phyloP scores from a whole-genome alignment of 179 eudicot species.

The Heliamphora ciliata region DNA sequence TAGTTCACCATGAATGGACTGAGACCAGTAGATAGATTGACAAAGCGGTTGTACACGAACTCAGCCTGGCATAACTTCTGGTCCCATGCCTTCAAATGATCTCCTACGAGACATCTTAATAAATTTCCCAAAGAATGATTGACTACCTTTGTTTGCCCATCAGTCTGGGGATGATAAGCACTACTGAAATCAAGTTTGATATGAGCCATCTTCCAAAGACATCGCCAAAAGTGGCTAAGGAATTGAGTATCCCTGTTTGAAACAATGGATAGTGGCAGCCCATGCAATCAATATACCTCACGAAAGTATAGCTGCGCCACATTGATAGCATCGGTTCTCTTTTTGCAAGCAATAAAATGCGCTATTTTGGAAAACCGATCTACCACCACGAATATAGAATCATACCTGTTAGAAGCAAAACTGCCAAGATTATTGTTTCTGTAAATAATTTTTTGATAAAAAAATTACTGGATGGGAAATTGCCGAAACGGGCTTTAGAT shows the following conservation, averaged over 20 bases:
- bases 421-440: too few relatives aligned
- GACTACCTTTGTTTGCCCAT: background rate
- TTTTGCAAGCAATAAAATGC: slow-evolving; percentile 16
- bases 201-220: background rate
- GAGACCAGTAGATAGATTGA: background rate
- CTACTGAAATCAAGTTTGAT: background rate
- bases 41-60: background rate
- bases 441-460: too few relatives aligned
- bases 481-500: too few relatives aligned
- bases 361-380: slow-evolving; percentile 19
- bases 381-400: slow-evolving; percentile 17
- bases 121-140: background rate
- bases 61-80: background rate
- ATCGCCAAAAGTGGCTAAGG: background rate
- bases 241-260: slow-evolving; percentile 2
- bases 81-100: background rate
- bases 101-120: background rate
- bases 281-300: slow-evolving; percentile 1
- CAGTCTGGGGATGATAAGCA: background rate
- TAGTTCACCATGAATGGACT: too few relatives aligned
- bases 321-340: background rate
- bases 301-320: background rate
- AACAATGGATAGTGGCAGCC: background rate
- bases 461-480: too few relatives aligned
- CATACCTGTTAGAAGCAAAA: background rate